Base-by-base conservation (phyloP, 2,329 filamentous ascomycete genomes). In the Teratosphaeria destructans region DNA sequence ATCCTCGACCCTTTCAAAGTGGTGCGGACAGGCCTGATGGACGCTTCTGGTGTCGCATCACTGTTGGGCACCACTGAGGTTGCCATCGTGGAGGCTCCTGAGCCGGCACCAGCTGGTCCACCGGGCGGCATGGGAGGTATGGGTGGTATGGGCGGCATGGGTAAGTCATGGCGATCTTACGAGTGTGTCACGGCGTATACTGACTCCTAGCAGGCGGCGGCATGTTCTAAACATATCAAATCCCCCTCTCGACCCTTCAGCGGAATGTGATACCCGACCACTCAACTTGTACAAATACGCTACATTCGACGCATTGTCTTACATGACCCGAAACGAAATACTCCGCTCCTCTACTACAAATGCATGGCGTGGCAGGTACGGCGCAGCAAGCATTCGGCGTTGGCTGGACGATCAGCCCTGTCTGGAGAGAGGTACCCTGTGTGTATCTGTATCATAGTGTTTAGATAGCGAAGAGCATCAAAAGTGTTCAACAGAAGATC, bases 1-100 rank as follows among this genome's bases (percentile, higher is more conserved):
- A 99, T 99, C 76, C 88, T 99, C 62, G 94, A 99, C 76, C 94
- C 94, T 66, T 89, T 99, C 83, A 99, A 99, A 89, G 94, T 99
- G 69, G 94, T 99, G 73, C 91, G 94, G 71, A 99, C 94, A 64
- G 93, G 90, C 72, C 87, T 99, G 61, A 84, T 92, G 71, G 94
- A 99, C 71, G 94, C 94, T 69, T 93, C 88, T 73, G 94, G 94
- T 78, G 94, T 99, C 70, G 94, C 94, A 58, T 97, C 93, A 58
- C 85, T 99, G 62, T 88, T 99, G 63, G 94, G 94, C 74, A 99
- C 94, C 66, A 99, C 94, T 62, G 94, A 99, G 81, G 94, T 97
- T 60, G 92, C 94, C 67, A 96, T 99, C 65, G 92, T 96, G 57
- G 94, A 99, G 75, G 94, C 93, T 58, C 84, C 90, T 58, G 93